Evolutionary conservation across 2,329 filamentous ascomycete genomes (phyloP).

Genomic region (Fusarium sp.): DNA sequence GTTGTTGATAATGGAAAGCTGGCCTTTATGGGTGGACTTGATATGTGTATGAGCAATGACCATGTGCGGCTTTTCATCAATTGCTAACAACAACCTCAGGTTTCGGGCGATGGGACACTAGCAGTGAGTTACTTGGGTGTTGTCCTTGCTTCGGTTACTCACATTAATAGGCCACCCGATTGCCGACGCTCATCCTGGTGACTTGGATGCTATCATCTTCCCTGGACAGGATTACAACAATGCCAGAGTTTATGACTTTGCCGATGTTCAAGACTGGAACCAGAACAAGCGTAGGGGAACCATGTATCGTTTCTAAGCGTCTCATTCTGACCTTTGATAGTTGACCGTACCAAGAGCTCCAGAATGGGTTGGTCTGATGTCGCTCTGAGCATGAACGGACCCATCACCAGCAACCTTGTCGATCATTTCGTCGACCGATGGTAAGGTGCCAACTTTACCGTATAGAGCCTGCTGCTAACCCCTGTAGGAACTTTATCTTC

Average conservation of each 20-base stretch:
- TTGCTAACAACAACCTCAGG: conserved; percentile 54
- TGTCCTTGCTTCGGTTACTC: conserved; percentile 12
- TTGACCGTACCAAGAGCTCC: conserved; percentile 82
- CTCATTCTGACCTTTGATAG: conserved; percentile 44
- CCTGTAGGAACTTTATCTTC: conserved; percentile 81
- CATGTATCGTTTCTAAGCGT: neutral
- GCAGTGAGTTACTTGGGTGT: conserved; percentile 59
- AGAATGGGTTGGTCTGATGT: conserved; percentile 96
- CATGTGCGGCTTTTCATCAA: fast-evolving
- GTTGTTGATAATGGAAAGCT: conserved; percentile 77
- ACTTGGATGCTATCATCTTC: conserved; percentile 82
- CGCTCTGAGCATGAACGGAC: conserved; percentile 79
- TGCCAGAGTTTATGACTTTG: conserved; percentile 84
- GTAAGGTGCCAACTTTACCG: conserved; percentile 51
- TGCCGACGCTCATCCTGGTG: conserved; percentile 82
- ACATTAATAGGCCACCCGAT: conserved; percentile 73
- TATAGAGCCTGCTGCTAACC: neutral
- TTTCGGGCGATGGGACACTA: conserved; percentile 90
- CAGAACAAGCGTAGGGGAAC: conserved; percentile 76
- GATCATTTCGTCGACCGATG: conserved; percentile 87
- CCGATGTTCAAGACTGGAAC: conserved; percentile 81
- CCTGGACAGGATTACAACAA: conserved; percentile 96
- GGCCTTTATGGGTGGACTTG: conserved; percentile 92
- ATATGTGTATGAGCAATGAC: conserved; percentile 70
- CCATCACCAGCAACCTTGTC: conserved; percentile 79